Evolutionary conservation across 345 rosid species (phyloP), one percentile per base, ranked within the genome.

Genomic region (Linum usitatissimum): DNA sequence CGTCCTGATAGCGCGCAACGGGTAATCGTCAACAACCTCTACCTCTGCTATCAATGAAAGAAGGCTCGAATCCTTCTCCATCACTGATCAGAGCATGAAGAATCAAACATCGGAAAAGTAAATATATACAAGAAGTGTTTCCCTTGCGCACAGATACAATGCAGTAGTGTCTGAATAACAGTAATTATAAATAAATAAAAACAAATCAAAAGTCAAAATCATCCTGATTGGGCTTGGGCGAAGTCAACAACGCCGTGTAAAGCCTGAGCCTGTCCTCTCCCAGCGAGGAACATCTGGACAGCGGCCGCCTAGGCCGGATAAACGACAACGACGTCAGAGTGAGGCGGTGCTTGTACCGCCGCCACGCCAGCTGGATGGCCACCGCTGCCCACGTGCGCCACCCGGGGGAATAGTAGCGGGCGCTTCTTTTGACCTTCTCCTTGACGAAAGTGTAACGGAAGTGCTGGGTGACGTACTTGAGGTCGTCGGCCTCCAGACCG

Each of bases 331-430:
- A 81, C 18, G 91, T 86, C 59, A 93, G 90, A 4, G 96, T 86
- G 21, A 87, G 64, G 31, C 97, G 77, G 61, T 87, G 97, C 78
- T 69, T 87, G 62, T 90, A 86, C 79, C 99, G 73, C 59, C 96
- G 75, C 99, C 99, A 93, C 9, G 99, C 99, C 64, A 93, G 72
- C 81, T 93, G 99, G 67, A 90, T 80, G 1, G 97, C 96, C 70
- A 93, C 99, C 0, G 97, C 94, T 0, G 94, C 94, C 97, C 97
- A 93, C 9, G 99, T 90, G 21, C 99, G 72, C 99, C 99, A 93
- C 7, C 97, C 99, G 0, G 99, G 97, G 10, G 99, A 93, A 61
- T 93, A 90, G 60, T 84, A 90, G 66, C 99, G 81, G 0, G 97
- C 97, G 61, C 99, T 89, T 64, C 99, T 80, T 79, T 83, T 93